Evolutionary conservation across 176 grass and related monocot genomes (phyloP).

Genomic region (Triticum aestivum): DNA sequence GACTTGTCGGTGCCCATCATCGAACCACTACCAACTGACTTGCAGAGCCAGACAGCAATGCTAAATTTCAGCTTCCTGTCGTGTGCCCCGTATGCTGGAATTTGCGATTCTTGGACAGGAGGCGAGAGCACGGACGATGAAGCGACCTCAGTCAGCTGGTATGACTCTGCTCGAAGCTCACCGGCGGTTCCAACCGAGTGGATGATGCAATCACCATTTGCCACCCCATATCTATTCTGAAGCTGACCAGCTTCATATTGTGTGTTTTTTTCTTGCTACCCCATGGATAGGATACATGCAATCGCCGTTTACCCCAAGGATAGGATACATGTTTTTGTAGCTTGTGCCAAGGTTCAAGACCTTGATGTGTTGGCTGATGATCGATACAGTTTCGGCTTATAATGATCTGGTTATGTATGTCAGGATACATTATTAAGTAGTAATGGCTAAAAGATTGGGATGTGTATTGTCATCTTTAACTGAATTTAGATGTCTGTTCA

Average conservation of each 20-base stretch:
- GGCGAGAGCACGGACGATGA: neutral
- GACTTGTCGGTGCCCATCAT: neutral
- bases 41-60: neutral
- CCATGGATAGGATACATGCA: too few relatives aligned
- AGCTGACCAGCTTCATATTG: neutral
- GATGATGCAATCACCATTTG: neutral
- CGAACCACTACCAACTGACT: neutral
- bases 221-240: neutral
- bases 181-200: neutral
- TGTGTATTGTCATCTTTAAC: neutral
- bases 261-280: too few relatives aligned
- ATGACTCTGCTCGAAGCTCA: neutral
- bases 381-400: neutral
- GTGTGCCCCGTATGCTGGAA: neutral
- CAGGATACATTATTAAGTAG: neutral
- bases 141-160: neutral
- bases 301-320: too few relatives aligned
- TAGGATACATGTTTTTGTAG: neutral
- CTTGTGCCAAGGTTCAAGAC: neutral
- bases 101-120: neutral
- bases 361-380: neutral
- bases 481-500: neutral
- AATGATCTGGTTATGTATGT: neutral
- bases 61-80: neutral
- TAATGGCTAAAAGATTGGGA: neutral